These are phyloP conservation scores for Hypoxylon fragiforme DNA, from an alignment of 495 filamentous ascomycete species.

Conservation along the genomic window DNA sequence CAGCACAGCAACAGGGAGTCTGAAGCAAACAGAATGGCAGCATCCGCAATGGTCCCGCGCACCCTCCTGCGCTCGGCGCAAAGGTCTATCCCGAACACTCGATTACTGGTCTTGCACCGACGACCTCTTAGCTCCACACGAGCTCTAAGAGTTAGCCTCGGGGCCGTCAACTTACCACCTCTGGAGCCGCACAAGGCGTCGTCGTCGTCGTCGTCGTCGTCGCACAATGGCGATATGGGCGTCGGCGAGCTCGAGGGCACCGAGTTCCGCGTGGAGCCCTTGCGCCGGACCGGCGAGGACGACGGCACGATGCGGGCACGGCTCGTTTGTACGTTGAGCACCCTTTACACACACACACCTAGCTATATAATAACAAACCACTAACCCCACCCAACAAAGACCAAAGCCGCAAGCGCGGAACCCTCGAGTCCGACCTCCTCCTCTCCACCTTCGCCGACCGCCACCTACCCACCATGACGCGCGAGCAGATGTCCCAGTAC, in stretches of 20 bases:
- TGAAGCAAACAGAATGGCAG: slow-evolving; percentile 31
- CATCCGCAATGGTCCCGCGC: slow-evolving; percentile 24
- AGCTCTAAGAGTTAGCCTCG: slow-evolving; percentile 17
- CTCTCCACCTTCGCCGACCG: slow-evolving; percentile 92
- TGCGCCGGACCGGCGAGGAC: slow-evolving; percentile 80
- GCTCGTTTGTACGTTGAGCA: slow-evolving; percentile 81
- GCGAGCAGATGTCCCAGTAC: slow-evolving; percentile 76
- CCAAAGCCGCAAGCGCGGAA: slow-evolving; percentile 95
- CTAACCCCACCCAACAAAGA: slow-evolving; percentile 55
- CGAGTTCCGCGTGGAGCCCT: slow-evolving; percentile 85
- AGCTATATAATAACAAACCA: too few relatives aligned
- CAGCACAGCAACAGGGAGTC: too few relatives aligned
- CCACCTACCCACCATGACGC: slow-evolving; percentile 72
- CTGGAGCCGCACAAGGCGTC: slow-evolving; percentile 37
- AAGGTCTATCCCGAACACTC: slow-evolving; percentile 2
- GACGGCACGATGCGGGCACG: slow-evolving; percentile 80
- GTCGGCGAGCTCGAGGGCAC: slow-evolving; percentile 92
- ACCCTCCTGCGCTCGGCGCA: slow-evolving; percentile 25
- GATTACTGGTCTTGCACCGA: slow-evolving; percentile 3
- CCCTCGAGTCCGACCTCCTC: slow-evolving; percentile 91
- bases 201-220: too few relatives aligned
- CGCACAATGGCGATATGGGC: slow-evolving; percentile 64
- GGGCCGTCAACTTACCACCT: slow-evolving; percentile 18
- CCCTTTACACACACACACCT: too few relatives aligned
- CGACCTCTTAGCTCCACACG: slow-evolving; percentile 29